Evolutionary conservation across 208 protist genomes (phyloP).

Genomic region (Angomonas ambiguus): DNA sequence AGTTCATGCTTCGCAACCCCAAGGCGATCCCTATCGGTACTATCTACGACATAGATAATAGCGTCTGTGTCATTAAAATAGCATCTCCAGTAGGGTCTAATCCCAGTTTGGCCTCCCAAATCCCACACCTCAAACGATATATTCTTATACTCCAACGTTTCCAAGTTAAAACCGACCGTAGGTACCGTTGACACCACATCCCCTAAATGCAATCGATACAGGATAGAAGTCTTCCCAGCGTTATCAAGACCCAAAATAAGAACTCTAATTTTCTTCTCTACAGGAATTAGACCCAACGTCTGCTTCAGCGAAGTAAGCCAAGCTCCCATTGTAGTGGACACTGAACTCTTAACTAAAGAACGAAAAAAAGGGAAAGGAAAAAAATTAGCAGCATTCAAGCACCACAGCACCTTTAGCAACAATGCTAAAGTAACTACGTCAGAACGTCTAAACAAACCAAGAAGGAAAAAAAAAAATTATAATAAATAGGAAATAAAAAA

Average conservation of each 20-base stretch:
- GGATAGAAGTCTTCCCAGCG: conserved; percentile 97
- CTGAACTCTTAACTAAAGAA: neutral
- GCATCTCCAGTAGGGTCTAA: conserved; percentile 95
- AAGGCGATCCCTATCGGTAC: conserved; percentile 89
- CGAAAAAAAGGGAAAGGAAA: neutral
- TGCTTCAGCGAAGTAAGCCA: conserved; percentile 46
- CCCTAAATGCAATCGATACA: conserved; percentile 98
- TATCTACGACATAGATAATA: conserved; percentile 94
- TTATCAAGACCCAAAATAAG: conserved; percentile 95
- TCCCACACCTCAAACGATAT: conserved; percentile 98
- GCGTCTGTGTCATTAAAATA: conserved; percentile 96
- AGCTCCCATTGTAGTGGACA: conserved; percentile 45
- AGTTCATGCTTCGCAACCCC: conserved; percentile 88
- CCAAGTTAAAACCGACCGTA: conserved; percentile 98
- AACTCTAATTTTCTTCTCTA: conserved; percentile 88
- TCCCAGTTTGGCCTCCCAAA: conserved; percentile 95
- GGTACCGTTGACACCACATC: conserved; percentile 96
- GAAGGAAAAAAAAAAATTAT: neutral
- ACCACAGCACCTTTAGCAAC: no score
- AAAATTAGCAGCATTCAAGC: neutral
- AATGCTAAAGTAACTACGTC: neutral
- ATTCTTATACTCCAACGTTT: conserved; percentile 97
- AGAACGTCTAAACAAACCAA: neutral
- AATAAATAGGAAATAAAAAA: conserved; percentile 1
- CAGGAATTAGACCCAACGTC: conserved; percentile 52